These are phyloP conservation scores for Artemisia annua DNA, from an alignment of 129 eudicot species.

Conservation along the genomic window DNA sequence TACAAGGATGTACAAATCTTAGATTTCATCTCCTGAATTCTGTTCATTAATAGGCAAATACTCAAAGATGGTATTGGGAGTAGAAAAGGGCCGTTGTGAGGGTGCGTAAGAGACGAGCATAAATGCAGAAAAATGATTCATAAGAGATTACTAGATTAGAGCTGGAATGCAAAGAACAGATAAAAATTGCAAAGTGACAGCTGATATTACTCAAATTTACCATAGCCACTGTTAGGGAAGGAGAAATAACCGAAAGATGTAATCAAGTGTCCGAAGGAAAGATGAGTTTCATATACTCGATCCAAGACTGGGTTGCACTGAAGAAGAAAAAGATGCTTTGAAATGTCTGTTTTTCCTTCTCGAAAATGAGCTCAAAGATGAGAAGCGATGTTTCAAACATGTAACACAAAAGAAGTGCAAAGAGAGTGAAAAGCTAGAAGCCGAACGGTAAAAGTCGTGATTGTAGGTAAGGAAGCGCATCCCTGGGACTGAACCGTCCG, in stretches of 20 bases:
- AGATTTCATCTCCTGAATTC: too few species aligned
- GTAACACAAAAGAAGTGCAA: slow-evolving; percentile 17
- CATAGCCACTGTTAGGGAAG: slow-evolving; percentile 51
- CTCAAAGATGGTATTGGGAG: too few species aligned
- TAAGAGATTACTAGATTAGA: slow-evolving; percentile 48
- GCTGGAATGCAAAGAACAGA: slow-evolving; percentile 45
- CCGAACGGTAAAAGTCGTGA: slow-evolving; percentile 68
- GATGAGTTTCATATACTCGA: slow-evolving; percentile 55
- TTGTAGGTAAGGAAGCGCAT: slow-evolving; percentile 48
- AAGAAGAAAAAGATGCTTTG: slow-evolving; percentile 64
- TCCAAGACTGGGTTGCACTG: slow-evolving; percentile 53
- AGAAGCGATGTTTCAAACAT: slow-evolving; percentile 48
- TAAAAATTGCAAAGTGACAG: slow-evolving; percentile 45
- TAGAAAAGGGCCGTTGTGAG: too few species aligned
- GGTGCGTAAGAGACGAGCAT: slow-evolving; percentile 37
- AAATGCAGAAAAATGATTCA: slow-evolving; percentile 31
- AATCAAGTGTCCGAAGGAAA: slow-evolving; percentile 41
- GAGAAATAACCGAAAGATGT: slow-evolving; percentile 46
- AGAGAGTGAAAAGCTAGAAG: slow-evolving; percentile 43
- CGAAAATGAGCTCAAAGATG: slow-evolving; percentile 62
- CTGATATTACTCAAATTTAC: slow-evolving; percentile 62
- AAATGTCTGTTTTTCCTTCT: slow-evolving; percentile 63
- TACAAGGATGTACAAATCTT: too few species aligned
- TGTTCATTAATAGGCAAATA: too few species aligned
- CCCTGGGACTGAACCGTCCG: slow-evolving; percentile 34